Evolutionary conservation across 208 protist genomes (phyloP).

Genomic region (Trichomonas tenax): DNA sequence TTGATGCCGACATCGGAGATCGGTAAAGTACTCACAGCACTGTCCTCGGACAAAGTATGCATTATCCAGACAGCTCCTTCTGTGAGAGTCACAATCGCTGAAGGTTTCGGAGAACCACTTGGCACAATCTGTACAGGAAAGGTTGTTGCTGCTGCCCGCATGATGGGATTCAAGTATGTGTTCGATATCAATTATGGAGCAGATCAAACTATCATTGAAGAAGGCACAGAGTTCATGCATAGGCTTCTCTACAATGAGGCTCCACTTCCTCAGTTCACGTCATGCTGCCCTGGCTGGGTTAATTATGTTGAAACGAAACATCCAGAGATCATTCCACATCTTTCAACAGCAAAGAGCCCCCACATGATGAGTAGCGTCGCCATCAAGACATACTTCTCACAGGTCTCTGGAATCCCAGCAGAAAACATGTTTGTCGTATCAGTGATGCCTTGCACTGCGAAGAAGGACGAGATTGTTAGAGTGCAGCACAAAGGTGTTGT

Average conservation of each 20-base stretch:
- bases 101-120: slow-evolving; percentile 32
- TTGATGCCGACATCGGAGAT: slow-evolving; percentile 24
- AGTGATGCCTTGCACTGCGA: slow-evolving; percentile 39
- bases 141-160: slow-evolving; percentile 30
- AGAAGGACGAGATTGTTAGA: slow-evolving; percentile 37
- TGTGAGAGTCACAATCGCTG: slow-evolving; percentile 34
- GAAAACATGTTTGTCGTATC: slow-evolving; percentile 24
- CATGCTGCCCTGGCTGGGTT: slow-evolving; percentile 43
- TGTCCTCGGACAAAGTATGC: slow-evolving; percentile 19
- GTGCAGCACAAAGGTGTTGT: not conserved
- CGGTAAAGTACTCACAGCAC: slow-evolving; percentile 13
- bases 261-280: slow-evolving; percentile 39
- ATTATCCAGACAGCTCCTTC: slow-evolving; percentile 39
- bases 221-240: slow-evolving; percentile 35
- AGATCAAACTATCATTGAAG: slow-evolving; percentile 44
- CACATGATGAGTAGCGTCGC: not conserved
- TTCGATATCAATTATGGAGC: slow-evolving; percentile 44
- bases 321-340: not conserved
- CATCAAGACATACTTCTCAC: not conserved
- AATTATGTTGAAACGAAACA: slow-evolving; percentile 27
- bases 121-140: slow-evolving; percentile 31
- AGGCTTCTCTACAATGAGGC: slow-evolving; percentile 25
- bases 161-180: slow-evolving; percentile 41
- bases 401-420: not conserved
- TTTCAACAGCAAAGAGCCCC: not conserved